These are phyloP conservation scores for Alternaria atra DNA, from an alignment of 2,329 filamentous ascomycete genomes.

Conservation along the genomic window DNA sequence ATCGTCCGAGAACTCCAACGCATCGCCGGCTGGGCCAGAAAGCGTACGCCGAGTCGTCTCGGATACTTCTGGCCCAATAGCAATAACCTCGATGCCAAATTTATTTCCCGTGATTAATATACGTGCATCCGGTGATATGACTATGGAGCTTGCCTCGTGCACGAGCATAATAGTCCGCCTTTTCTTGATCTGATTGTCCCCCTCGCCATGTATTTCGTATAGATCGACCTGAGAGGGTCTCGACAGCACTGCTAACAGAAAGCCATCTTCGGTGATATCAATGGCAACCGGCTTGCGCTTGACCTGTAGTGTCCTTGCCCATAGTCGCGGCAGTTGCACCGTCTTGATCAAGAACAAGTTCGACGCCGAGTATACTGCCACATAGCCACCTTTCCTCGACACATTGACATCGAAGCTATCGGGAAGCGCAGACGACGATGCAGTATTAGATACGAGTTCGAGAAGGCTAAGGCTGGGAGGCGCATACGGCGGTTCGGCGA, in stretches of 20 bases:
- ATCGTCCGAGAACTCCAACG: constrained; percentile 52
- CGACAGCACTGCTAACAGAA: constrained; percentile 79
- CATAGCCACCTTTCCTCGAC: constrained; percentile 47
- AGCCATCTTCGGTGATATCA: constrained; percentile 81
- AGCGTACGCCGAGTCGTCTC: constrained; percentile 48
- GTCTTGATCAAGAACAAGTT: constrained; percentile 52
- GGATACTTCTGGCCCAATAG: constrained; percentile 69
- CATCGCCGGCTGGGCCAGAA: constrained; percentile 49
- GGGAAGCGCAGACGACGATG: constrained; percentile 51
- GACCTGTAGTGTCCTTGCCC: constrained; percentile 48
- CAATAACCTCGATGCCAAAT: constrained; percentile 87
- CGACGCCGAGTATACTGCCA: constrained; percentile 50
- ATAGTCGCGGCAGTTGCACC: constrained; percentile 46
- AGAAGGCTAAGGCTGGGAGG: constrained; percentile 48
- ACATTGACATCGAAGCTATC: constrained; percentile 50
- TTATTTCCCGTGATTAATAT: constrained; percentile 87
- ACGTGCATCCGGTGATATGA: constrained; percentile 80
- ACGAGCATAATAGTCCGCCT: constrained; percentile 79
- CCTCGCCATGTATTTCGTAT: constrained; percentile 70
- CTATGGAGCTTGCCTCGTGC: constrained; percentile 79
- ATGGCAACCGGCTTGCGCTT: constrained; percentile 62
- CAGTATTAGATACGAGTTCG: constrained; percentile 50
- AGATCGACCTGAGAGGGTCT: constrained; percentile 85
- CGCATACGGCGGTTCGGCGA: constrained; percentile 36
- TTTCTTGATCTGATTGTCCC: constrained; percentile 66